A percentile compares a stretch with the other conserved stretches of the same genome.
These are phyloP conservation scores for Cymbopogon flexuosus DNA, from an alignment of 202 grass and related monocot species.

Conservation along the genomic window DNA sequence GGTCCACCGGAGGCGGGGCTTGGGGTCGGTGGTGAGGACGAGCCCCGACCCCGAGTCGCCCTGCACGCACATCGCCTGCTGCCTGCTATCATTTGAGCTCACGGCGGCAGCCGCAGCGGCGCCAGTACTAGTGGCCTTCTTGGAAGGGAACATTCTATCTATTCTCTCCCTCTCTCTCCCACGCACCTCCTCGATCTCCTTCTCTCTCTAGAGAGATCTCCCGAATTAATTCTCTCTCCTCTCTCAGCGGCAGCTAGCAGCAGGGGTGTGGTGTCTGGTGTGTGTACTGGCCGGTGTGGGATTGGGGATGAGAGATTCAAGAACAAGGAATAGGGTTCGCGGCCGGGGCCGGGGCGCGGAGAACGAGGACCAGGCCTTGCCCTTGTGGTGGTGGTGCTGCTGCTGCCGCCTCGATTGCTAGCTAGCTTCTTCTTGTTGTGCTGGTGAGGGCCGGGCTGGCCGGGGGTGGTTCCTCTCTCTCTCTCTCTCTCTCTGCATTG, in stretches of 20 bases:
- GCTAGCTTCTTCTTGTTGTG: neutral
- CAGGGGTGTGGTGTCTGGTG: neutral
- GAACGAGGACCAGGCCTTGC: slow-evolving; percentile 18
- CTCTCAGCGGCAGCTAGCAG: neutral
- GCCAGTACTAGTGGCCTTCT: slow-evolving; percentile 51
- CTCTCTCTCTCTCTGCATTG: slow-evolving; percentile 33
- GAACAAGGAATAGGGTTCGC: slow-evolving; percentile 63
- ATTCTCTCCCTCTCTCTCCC: slow-evolving; percentile 23
- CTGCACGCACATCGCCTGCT: slow-evolving; percentile 66
- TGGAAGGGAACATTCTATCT: slow-evolving; percentile 91
- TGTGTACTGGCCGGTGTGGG: slow-evolving; percentile 5
- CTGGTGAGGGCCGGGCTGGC: neutral
- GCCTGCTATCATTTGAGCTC: slow-evolving; percentile 56
- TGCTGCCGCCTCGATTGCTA: neutral
- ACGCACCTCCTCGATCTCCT: neutral
- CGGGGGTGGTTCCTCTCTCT: slow-evolving; percentile 14
- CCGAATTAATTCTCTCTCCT: slow-evolving; percentile 46
- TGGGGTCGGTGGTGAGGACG: slow-evolving; percentile 96
- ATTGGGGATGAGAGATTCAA: slow-evolving; percentile 54
- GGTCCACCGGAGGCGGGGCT: slow-evolving; percentile 81
- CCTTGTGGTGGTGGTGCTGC: neutral
- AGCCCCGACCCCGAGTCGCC: slow-evolving; percentile 96
- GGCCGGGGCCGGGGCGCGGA: neutral
- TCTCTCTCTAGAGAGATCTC: slow-evolving; percentile 37
- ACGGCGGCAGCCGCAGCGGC: slow-evolving; percentile 25